Conservation (phyloP, 495 filamentous ascomycete genomes). For the Xylona heveae region DNA sequence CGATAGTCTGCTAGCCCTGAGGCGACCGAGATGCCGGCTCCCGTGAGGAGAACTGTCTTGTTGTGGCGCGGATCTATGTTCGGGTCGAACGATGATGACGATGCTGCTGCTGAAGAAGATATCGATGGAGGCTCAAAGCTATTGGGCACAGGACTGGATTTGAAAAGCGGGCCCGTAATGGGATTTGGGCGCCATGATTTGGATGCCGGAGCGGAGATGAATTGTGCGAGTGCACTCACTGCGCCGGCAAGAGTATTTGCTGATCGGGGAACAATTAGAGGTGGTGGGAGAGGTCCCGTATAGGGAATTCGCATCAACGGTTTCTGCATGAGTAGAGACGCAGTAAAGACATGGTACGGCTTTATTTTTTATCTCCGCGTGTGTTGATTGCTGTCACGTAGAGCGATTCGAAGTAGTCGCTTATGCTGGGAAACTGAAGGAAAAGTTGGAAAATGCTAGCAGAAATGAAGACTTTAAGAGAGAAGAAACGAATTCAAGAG, state of each 20-base stretch:
- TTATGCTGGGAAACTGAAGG: too few species aligned
- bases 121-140: not conserved
- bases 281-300: constrained; percentile 60
- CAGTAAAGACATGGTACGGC: too few species aligned
- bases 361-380: too few species aligned
- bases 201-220: constrained; percentile 41
- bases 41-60: constrained; percentile 62
- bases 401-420: too few species aligned
- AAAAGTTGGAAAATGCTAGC: too few species aligned
- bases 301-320: constrained; percentile 78
- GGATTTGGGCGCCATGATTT: too few species aligned
- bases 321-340: constrained; percentile 32
- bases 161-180: constrained; percentile 16
- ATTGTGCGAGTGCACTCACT: constrained; percentile 48
- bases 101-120: too few species aligned
- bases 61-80: constrained; percentile 14
- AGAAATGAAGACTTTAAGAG: not conserved
- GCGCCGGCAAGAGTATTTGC: constrained; percentile 52
- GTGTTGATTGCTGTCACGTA: too few species aligned
- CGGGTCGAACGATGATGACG: constrained; percentile 15
- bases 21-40: constrained; percentile 83
- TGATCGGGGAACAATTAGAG: constrained; percentile 46
- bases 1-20: constrained; percentile 88
- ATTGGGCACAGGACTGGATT: not conserved
- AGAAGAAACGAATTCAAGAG: not conserved